Conservation (phyloP, 257 asterid species). For the Solanum tarijense region DNA sequence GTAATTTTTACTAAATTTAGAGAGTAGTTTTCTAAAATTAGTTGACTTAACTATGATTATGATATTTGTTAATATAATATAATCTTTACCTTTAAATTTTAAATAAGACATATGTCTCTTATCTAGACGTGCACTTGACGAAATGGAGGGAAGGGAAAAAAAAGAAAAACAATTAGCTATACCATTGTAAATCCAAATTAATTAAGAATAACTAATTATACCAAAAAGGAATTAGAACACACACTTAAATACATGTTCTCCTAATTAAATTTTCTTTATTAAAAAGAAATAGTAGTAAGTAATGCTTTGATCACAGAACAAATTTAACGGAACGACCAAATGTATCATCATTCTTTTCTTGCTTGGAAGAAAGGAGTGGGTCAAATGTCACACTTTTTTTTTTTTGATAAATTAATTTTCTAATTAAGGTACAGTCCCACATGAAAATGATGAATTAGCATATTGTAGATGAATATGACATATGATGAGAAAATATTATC, state of each 20-base stretch:
- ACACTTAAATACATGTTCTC: background rate
- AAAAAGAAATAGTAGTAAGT: background rate
- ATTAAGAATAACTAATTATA: background rate
- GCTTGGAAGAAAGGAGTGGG: slow-evolving; percentile 7
- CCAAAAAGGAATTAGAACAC: background rate
- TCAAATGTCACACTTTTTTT: background rate
- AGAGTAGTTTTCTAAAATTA: too few species aligned
- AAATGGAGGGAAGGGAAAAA: too few species aligned
- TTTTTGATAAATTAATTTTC: background rate
- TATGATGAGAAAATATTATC: background rate
- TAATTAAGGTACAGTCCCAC: background rate
- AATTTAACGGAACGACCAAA: background rate
- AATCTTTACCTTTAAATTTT: too few species aligned
- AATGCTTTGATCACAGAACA: background rate
- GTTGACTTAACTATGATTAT: too few species aligned
- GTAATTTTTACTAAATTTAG: too few species aligned
- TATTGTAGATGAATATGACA: background rate
- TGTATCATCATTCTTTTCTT: background rate
- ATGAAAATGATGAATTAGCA: background rate
- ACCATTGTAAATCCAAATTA: background rate
- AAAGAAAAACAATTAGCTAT: background rate
- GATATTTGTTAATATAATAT: too few species aligned
- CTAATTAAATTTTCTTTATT: background rate
- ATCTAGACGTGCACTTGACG: too few species aligned
- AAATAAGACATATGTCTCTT: too few species aligned